Base-by-base conservation (phyloP, 169 alveolate species). In the Cryptosporidium xiaoi region DNA sequence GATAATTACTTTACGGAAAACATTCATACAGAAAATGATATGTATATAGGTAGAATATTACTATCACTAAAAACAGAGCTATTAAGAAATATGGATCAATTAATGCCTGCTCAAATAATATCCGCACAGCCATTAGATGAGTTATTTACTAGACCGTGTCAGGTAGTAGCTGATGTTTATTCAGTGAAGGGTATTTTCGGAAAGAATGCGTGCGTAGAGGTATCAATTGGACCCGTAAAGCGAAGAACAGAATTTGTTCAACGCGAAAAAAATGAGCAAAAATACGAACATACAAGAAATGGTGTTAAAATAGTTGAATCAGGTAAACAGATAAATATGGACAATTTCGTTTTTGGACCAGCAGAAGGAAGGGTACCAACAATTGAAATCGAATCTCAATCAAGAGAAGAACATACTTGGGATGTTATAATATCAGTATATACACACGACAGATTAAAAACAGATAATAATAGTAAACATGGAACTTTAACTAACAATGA, bases 51-150 rank as follows among this genome's bases (percentile, higher is more conserved):
- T 15, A 83, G 98, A 83, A 65, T 95, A 60, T 91, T 95, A 66
- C 91, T 95, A 58, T 92, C 97, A 34, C 93, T 96, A 24, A 94
- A 96, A 65, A 96, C 94, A 4, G 96, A 95, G 84, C 66, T 96
- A 24, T 66, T 95, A 58, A 66, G 90, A 58, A 95, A 91, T 66
- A 91, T 91, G 44, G 95, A 93, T 27, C 95, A 93, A 82, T 89
- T 95, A 31, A 87, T 94, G 91, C 93, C 92, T n/a, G 97, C 98
- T 29, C 96, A 93, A 60, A 91, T 93, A 18, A 91, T 92, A 36
- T 90, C 97, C 16, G 94, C 97, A 68, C 93, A 92, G 65, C 95
- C 94, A 0, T 89, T 90, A 56, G 97, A 95, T 48, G 95, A 94
- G 29, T 94, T 95, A n/a, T 84, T 91, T 24, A 92, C 92, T 67